Percentiles rank a stretch among this genome's conserved stretches.
phyloP scores from a whole-genome alignment of 192 early-diverging fungal genomes.

The Spizellomyces sp. region DNA sequence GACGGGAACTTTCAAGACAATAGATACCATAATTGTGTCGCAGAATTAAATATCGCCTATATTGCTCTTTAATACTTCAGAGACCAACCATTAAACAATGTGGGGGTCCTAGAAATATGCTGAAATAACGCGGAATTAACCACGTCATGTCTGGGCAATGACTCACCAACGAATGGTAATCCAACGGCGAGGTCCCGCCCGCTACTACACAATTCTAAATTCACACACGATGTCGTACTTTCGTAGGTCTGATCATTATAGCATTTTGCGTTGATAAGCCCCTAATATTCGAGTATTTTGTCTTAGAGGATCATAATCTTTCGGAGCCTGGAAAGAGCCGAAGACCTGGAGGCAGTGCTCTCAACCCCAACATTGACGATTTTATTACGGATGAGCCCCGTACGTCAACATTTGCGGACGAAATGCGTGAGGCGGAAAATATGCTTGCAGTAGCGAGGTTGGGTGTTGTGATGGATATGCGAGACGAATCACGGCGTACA shows the following conservation, averaged over 20 bases:
- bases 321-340: slow-evolving; percentile 12
- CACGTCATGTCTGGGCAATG: no score
- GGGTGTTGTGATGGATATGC: not conserved
- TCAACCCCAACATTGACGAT: slow-evolving; percentile 30
- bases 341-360: not conserved
- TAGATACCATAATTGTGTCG: not conserved
- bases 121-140: no score
- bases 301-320: slow-evolving; percentile 26
- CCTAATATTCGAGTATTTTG: not conserved
- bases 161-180: no score
- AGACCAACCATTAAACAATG: no score
- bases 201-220: not conserved
- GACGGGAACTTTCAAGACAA: not conserved
- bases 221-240: slow-evolving; percentile 30
- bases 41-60: no score
- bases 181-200: no score
- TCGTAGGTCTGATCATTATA: not conserved
- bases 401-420: not conserved
- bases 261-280: not conserved
- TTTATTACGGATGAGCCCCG: slow-evolving; percentile 25
- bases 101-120: no score
- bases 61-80: no score
- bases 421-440: slow-evolving; percentile 4
- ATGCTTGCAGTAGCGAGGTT: slow-evolving; percentile 28
- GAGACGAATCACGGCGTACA: not conserved